phyloP scores from a whole-genome alignment of 305 asterid species.

The Solanum chacoense region DNA sequence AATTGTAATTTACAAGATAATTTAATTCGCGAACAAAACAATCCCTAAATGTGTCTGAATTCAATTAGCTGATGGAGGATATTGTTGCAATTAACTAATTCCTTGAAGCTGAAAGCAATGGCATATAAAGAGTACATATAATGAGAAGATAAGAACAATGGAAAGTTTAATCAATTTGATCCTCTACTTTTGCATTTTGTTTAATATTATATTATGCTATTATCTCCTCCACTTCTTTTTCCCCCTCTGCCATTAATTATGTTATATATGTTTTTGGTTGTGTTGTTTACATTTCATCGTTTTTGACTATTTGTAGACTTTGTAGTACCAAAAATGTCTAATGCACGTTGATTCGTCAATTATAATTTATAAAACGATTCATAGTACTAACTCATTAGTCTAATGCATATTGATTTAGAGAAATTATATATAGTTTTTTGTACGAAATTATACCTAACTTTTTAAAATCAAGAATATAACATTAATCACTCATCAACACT shows the following conservation, averaged over 20 bases:
- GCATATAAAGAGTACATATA: not conserved
- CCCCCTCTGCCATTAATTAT: not conserved
- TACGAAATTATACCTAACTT: not conserved
- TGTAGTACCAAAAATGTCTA: not conserved
- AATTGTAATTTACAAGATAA: too few species aligned
- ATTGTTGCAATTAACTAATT: not conserved
- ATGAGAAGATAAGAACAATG: constrained; percentile 20
- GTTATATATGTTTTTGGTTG: not conserved
- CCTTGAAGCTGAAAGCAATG: not conserved
- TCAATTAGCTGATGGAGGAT: not conserved
- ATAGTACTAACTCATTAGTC: not conserved
- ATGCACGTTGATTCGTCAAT: not conserved
- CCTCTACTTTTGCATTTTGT: not conserved
- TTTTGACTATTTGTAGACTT: not conserved
- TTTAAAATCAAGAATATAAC: not conserved
- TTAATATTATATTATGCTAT: not conserved
- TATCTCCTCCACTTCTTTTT: not conserved
- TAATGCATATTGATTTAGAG: not conserved
- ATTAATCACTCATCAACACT: not conserved
- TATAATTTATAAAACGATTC: not conserved
- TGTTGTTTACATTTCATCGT: not conserved
- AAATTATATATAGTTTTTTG: not conserved
- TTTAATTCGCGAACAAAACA: too few species aligned
- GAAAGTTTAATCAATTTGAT: not conserved
- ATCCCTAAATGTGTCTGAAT: not conserved